These are phyloP conservation scores for Francoa sonchifolia DNA, from an alignment of 441 rosid genomes.

Conservation along the genomic window DNA sequence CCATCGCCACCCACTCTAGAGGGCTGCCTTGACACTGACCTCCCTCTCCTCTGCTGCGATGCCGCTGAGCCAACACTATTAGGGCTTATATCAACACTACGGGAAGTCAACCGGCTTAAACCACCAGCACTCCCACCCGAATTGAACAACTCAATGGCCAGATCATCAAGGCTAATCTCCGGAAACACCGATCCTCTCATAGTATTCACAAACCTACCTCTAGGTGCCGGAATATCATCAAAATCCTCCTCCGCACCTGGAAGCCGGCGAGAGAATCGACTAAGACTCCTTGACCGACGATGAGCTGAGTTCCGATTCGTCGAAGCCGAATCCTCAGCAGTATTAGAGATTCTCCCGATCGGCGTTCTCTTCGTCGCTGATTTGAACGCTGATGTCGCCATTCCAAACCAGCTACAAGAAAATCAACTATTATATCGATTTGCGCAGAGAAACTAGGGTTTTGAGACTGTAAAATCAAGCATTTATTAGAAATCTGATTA, in stretches of 20 bases:
- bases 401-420: too few species aligned
- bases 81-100: slow-evolving; percentile 20
- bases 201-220: slow-evolving; percentile 70
- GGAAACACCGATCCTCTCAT: slow-evolving; percentile 66
- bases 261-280: slow-evolving; percentile 61
- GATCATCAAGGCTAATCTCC: slow-evolving; percentile 80
- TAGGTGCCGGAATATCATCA: slow-evolving; percentile 35
- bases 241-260: slow-evolving; percentile 18
- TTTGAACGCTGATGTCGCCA: slow-evolving; percentile 79
- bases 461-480: too few species aligned
- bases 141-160: slow-evolving; percentile 52
- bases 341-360: slow-evolving; percentile 21
- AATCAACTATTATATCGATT: too few species aligned
- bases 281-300: slow-evolving; percentile 70
- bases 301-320: slow-evolving; percentile 29
- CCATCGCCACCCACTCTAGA: slow-evolving; percentile 8
- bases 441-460: too few species aligned
- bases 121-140: slow-evolving; percentile 27
- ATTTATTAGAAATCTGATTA: too few species aligned
- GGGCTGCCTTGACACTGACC: slow-evolving; percentile 57
- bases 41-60: slow-evolving; percentile 48
- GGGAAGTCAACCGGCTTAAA: slow-evolving; percentile 36
- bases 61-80: slow-evolving; percentile 17
- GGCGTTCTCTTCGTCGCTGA: slow-evolving; percentile 48
- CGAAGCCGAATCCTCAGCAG: slow-evolving; percentile 27